A percentile compares a stretch with the other conserved stretches of the same genome.
Conservation (phyloP, 2,329 filamentous ascomycete genomes). For the Microdochium nivale region DNA sequence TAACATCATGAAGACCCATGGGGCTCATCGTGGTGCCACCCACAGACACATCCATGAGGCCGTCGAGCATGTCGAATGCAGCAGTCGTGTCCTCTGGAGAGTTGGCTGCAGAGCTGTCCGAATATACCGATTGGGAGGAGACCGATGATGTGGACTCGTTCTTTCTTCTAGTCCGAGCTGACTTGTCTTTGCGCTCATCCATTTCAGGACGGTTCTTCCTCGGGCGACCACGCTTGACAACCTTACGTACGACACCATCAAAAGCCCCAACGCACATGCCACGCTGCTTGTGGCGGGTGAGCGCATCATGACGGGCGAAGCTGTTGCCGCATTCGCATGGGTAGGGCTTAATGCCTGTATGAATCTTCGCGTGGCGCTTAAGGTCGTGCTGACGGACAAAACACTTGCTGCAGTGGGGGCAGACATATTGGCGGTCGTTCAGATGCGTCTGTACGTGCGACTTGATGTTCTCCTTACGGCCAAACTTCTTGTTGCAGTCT, state of each 20-base stretch:
- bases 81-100: constrained; percentile 33
- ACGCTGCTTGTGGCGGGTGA: constrained; percentile 87
- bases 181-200: constrained; percentile 48
- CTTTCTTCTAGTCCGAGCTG: constrained; percentile 45
- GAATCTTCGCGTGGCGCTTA: constrained; percentile 95
- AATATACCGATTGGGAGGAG: constrained; percentile 47
- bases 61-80: constrained; percentile 34
- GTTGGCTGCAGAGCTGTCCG: constrained; percentile 45
- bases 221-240: constrained; percentile 54
- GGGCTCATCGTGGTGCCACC: constrained; percentile 27
- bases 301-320: constrained; percentile 89
- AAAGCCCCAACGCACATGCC: constrained; percentile 97
- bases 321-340: constrained; percentile 90
- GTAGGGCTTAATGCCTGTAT: constrained; percentile 92
- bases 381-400: constrained; percentile 96
- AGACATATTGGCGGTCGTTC: constrained; percentile 90
- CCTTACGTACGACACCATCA: constrained; percentile 60
- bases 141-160: constrained; percentile 41
- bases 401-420: constrained; percentile 86
- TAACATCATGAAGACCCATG: constrained; percentile 21
- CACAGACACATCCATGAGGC: constrained; percentile 36
- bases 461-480: constrained; percentile 98
- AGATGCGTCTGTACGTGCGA: constrained; percentile 97
- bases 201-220: constrained; percentile 52
- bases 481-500: constrained; percentile 81